A percentile compares a stretch with the other conserved stretches of the same genome.
Conservation (phyloP, 2,329 filamentous ascomycete genomes). For the Epichloe sibirici region DNA sequence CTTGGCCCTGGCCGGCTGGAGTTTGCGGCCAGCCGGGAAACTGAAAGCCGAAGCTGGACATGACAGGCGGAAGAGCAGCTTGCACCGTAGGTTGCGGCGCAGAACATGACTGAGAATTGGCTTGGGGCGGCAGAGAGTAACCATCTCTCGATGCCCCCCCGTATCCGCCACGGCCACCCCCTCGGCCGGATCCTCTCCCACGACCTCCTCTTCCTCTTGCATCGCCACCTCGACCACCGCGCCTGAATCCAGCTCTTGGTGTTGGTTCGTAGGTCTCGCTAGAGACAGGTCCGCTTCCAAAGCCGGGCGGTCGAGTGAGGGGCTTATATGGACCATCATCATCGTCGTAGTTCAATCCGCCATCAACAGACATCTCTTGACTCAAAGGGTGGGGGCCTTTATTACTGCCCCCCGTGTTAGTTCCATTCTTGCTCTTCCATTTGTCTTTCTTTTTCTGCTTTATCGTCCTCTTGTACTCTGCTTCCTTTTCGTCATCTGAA, state of each 20-base stretch:
- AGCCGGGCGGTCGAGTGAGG: conserved; percentile 53
- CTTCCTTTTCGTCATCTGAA: conserved; percentile 91
- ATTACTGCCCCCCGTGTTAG: conserved; percentile 21
- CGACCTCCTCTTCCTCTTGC: conserved; percentile 26
- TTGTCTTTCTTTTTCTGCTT: conserved; percentile 53
- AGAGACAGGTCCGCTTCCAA: conserved; percentile 36
- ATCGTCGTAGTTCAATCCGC: conserved; percentile 54
- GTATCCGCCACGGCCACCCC: conserved; percentile 24
- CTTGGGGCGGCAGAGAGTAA: conserved; percentile 28
- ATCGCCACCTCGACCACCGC: conserved; percentile 30
- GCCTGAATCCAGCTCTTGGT: conserved; percentile 19
- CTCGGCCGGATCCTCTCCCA: conserved; percentile 29
- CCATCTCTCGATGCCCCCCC: conserved; percentile 22
- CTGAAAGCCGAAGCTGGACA: conserved; percentile 30
- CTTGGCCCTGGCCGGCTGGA: conserved; percentile 8
- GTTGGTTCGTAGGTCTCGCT: conserved; percentile 25
- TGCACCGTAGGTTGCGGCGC: conserved; percentile 11
- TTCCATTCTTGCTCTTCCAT: conserved; percentile 30
- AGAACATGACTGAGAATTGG: conserved; percentile 15
- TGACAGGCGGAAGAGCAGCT: conserved; percentile 9
- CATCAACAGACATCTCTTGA: conserved; percentile 25
- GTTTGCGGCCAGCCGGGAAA: conserved; percentile 31
- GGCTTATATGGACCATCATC: conserved; percentile 62
- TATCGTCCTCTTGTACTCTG: conserved; percentile 58
- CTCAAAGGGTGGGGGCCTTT: conserved; percentile 28